Evolutionary conservation across 805 yeast species (phyloP).

Genomic region (Ogataea salicorniae): DNA sequence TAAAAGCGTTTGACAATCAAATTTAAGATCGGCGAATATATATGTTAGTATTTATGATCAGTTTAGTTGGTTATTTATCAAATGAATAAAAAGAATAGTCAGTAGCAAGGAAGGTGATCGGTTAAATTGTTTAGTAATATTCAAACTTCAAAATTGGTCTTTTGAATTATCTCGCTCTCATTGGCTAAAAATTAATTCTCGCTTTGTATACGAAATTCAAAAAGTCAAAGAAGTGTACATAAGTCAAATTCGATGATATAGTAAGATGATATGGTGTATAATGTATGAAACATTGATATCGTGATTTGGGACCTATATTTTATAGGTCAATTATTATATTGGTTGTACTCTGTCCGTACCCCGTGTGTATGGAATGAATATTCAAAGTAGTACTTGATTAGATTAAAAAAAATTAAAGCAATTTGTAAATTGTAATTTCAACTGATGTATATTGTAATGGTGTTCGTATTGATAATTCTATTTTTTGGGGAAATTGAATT

Average conservation of each 20-base stretch:
- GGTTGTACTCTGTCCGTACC: too few relatives aligned
- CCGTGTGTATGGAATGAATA: background rate
- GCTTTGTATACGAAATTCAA: background rate
- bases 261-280: too few relatives aligned
- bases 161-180: slow-evolving; percentile 12
- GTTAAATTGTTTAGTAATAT: background rate
- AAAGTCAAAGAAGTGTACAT: background rate
- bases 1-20: background rate
- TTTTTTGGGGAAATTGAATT: too few relatives aligned
- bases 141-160: slow-evolving; percentile 1
- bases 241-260: too few relatives aligned
- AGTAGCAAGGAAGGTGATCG: background rate
- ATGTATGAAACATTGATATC: too few relatives aligned
- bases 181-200: slow-evolving; percentile 2
- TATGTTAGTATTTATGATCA: background rate
- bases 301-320: too few relatives aligned
- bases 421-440: too few relatives aligned
- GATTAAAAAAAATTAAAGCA: too few relatives aligned
- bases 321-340: too few relatives aligned
- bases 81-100: background rate
- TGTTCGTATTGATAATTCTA: background rate
- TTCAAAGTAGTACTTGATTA: background rate
- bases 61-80: background rate
- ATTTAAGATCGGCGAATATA: background rate
- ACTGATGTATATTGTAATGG: too few relatives aligned